These are phyloP conservation scores for Trametes coccinea DNA, from an alignment of 768 basidiomycete species.

Conservation along the genomic window DNA sequence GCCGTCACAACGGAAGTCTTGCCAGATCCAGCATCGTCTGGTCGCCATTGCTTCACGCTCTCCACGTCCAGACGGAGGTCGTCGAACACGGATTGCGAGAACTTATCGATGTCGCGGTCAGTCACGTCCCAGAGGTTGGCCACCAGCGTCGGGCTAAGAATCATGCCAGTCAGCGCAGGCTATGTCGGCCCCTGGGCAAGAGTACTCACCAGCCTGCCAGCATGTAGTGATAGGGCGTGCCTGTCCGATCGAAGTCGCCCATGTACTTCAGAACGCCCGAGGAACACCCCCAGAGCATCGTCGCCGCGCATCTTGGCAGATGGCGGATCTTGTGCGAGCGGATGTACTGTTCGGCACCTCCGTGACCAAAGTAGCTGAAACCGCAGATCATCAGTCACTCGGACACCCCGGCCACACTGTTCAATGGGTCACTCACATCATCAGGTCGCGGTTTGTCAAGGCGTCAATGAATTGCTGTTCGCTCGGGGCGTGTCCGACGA, in stretches of 20 bases:
- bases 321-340: slow-evolving; percentile 84
- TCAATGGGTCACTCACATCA: slow-evolving; percentile 68
- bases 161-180: not conserved
- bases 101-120: slow-evolving; percentile 94
- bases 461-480: slow-evolving; percentile 83
- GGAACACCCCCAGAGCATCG: slow-evolving; percentile 99
- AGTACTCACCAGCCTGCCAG: slow-evolving; percentile 88
- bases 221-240: slow-evolving; percentile 95
- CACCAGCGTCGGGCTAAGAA: slow-evolving; percentile 73
- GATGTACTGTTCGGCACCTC: slow-evolving; percentile 92
- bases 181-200: not conserved
- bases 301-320: slow-evolving; percentile 83
- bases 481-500: slow-evolving; percentile 71
- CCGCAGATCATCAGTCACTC: not conserved
- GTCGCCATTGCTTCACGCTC: slow-evolving; percentile 26
- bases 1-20: slow-evolving; percentile 65
- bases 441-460: slow-evolving; percentile 71
- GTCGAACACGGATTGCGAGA: slow-evolving; percentile 82
- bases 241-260: slow-evolving; percentile 91
- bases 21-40: slow-evolving; percentile 22
- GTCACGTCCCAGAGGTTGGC: slow-evolving; percentile 99
- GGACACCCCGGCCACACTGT: not conserved
- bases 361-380: slow-evolving; percentile 93
- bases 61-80: slow-evolving; percentile 54
- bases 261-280: slow-evolving; percentile 85